Evolutionary conservation across 2,329 filamentous ascomycete genomes (phyloP).

Genomic region (Calonectria hongkongensis): DNA sequence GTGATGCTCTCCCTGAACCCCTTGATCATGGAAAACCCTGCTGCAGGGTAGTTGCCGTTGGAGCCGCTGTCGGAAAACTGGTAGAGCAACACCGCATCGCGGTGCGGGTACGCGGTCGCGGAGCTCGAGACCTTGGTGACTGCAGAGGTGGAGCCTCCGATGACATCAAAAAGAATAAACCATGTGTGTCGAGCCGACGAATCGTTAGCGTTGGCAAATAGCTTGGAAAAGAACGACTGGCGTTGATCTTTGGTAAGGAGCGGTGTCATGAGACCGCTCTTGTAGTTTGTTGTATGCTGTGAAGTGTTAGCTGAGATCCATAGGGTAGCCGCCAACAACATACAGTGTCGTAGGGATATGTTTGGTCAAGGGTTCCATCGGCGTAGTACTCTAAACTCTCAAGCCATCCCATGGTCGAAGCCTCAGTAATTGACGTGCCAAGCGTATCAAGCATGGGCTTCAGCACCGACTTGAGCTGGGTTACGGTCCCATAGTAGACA

Average conservation of each 20-base stretch:
- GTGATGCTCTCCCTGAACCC: conserved; percentile 60
- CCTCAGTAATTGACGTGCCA: conserved; percentile 30
- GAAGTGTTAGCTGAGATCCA: conserved; percentile 15
- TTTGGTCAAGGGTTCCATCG: conserved; percentile 49
- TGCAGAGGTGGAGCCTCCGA: conserved; percentile 60
- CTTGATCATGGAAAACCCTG: conserved; percentile 59
- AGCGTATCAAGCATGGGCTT: conserved; percentile 49
- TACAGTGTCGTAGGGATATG: conserved; percentile 52
- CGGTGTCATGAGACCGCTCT: conserved; percentile 55
- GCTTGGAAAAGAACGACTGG: conserved; percentile 44
- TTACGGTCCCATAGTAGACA: conserved; percentile 53
- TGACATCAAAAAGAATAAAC: conserved; percentile 56
- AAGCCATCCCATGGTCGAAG: conserved; percentile 53
- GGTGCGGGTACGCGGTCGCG: conserved; percentile 62
- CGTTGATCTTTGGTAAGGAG: conserved; percentile 50
- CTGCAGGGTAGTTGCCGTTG: conserved; percentile 55
- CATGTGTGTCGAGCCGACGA: conserved; percentile 41
- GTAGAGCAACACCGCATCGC: conserved; percentile 69
- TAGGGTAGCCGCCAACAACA: not conserved
- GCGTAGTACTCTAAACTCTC: conserved; percentile 51
- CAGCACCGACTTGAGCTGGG: conserved; percentile 41
- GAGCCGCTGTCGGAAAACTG: conserved; percentile 67
- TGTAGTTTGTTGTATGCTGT: conserved; percentile 57
- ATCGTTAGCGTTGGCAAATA: conserved; percentile 48
- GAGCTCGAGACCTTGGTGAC: conserved; percentile 54